Percentiles rank a stretch among this genome's conserved stretches.
Evolutionary conservation across 768 basidiomycete genomes (phyloP).

Genomic region (Termitomyces sp.): DNA sequence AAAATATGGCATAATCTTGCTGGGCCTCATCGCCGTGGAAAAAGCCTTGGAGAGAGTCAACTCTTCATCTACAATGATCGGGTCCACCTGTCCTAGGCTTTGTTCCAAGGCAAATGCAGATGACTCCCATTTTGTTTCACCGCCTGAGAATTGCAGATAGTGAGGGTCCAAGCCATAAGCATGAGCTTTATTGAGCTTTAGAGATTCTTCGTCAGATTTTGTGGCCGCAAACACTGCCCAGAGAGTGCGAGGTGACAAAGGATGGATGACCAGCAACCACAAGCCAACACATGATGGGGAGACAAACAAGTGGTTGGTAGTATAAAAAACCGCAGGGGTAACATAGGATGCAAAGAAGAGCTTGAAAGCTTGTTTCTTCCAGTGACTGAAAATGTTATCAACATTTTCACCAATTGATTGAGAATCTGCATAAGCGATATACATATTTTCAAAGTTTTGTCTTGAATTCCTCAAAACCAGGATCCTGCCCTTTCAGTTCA

Average conservation of each 20-base stretch:
- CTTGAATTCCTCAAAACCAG: slow-evolving; percentile 24
- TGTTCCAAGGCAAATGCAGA: slow-evolving; percentile 27
- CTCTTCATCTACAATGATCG: slow-evolving; percentile 37
- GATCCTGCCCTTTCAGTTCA: slow-evolving; percentile 42
- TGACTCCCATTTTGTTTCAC: slow-evolving; percentile 26
- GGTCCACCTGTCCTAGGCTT: slow-evolving; percentile 27
- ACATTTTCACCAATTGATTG: background rate
- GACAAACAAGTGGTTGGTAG: slow-evolving; percentile 34
- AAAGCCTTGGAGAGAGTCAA: slow-evolving; percentile 68
- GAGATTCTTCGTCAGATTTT: slow-evolving; percentile 5
- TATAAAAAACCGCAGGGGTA: slow-evolving; percentile 36
- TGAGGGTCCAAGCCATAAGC: slow-evolving; percentile 10
- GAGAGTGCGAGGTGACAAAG: slow-evolving; percentile 15
- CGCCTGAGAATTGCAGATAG: slow-evolving; percentile 10
- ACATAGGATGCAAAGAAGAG: slow-evolving; percentile 29
- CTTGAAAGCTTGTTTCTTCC: slow-evolving; percentile 20
- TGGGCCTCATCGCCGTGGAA: slow-evolving; percentile 63
- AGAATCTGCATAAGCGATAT: background rate
- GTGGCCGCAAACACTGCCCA: slow-evolving; percentile 10
- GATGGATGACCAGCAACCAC: slow-evolving; percentile 20
- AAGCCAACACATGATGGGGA: slow-evolving; percentile 25
- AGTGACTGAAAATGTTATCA: background rate
- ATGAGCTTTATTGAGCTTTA: slow-evolving; percentile 5
- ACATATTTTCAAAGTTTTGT: slow-evolving; percentile 25
- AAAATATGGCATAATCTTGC: slow-evolving; percentile 76